Evolutionary conservation across 192 early-diverging fungal genomes (phyloP).

Genomic region (Thamnidium elegans): DNA sequence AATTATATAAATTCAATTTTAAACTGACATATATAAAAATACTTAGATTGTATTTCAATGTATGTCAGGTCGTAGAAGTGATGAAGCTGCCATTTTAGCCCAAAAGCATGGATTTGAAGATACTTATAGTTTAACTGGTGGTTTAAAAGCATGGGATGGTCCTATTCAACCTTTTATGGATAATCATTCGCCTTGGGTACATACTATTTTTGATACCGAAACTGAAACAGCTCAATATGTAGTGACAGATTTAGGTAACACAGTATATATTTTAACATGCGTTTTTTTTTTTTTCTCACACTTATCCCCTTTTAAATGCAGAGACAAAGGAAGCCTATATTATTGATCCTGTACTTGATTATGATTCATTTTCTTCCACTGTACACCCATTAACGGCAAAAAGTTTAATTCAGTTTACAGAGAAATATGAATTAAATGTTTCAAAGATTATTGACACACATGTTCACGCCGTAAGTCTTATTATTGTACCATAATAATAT

Average conservation of each 20-base stretch:
- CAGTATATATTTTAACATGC: not conserved
- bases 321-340: constrained; percentile 30
- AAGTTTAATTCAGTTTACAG: constrained; percentile 21
- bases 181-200: constrained; percentile 35
- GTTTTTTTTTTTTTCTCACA: not conserved
- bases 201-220: constrained; percentile 26
- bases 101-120: constrained; percentile 20
- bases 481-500: too few relatives aligned
- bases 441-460: constrained; percentile 36
- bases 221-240: constrained; percentile 36
- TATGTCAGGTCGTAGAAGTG: constrained; percentile 29
- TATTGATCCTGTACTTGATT: constrained; percentile 32
- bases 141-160: constrained; percentile 11
- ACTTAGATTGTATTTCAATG: constrained; percentile 31
- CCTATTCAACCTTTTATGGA: constrained; percentile 31
- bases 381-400: constrained; percentile 24
- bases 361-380: constrained; percentile 23
- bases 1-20: constrained; percentile 2
- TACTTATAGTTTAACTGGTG: constrained; percentile 27
- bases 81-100: constrained; percentile 15
- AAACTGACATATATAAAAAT: not conserved
- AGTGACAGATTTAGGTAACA: constrained; percentile 33
- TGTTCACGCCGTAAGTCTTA: constrained; percentile 39
- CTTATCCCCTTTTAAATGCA: not conserved
- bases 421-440: constrained; percentile 20